These are phyloP conservation scores for Pyricularia sp. DNA, from an alignment of 2,329 filamentous ascomycete species.

Conservation along the genomic window DNA sequence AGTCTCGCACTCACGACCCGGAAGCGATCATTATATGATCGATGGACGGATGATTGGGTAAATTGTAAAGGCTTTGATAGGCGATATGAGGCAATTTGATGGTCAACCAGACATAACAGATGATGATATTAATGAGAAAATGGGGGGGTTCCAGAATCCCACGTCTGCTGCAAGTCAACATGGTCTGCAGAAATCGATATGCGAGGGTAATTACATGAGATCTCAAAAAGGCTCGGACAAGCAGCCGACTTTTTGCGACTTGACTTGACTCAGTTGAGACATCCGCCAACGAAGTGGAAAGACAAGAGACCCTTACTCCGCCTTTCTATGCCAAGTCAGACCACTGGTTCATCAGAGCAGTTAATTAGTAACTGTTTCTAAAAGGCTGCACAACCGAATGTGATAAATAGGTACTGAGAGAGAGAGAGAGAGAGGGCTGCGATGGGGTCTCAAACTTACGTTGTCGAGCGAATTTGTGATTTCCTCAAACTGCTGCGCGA, in stretches of 20 bases:
- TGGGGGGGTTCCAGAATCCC: background rate
- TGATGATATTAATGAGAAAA: background rate
- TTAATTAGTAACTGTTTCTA: background rate
- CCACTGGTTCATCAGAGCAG: background rate
- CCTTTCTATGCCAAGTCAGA: background rate
- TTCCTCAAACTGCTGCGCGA: conserved; percentile 74
- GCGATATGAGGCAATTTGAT: background rate
- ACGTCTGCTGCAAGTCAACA: background rate
- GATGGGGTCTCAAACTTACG: conserved; percentile 24
- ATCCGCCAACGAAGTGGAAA: background rate
- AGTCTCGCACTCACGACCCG: background rate
- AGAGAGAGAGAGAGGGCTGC: background rate
- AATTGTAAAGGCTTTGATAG: background rate
- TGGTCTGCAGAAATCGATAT: background rate
- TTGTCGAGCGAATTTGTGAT: conserved; percentile 54
- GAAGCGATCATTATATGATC: background rate
- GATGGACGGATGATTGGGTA: background rate
- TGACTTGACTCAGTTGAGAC: background rate
- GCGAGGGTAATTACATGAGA: background rate
- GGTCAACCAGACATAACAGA: background rate
- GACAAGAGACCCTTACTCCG: too few species aligned
- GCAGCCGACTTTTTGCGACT: background rate
- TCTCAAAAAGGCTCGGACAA: background rate
- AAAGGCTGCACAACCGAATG: background rate
- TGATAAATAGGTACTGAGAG: too few species aligned